Percentiles rank a stretch among this genome's conserved stretches.
Evolutionary conservation across 768 basidiomycete genomes (phyloP).

Genomic region (Cyclocybe cylindracea): DNA sequence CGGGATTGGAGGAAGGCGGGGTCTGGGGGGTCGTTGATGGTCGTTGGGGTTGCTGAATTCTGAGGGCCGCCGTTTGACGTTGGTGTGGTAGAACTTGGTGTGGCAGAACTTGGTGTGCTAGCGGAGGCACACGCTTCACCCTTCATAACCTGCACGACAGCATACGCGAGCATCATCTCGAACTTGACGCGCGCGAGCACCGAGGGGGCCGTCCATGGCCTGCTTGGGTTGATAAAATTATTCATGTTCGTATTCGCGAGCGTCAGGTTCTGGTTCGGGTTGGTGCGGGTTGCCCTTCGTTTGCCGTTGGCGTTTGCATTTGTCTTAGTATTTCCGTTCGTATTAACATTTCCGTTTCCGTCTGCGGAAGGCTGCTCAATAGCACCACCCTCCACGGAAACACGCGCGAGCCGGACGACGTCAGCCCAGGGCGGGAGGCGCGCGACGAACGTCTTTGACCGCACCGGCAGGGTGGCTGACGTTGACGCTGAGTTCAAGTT

Average conservation of each 20-base stretch:
- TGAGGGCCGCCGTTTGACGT: no score
- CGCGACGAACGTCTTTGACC: not conserved
- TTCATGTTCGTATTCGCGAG: no score
- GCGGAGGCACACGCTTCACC: no score
- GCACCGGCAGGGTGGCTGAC: not conserved
- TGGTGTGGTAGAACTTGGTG: no score
- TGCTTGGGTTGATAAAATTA: not conserved
- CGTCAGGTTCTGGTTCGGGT: not conserved
- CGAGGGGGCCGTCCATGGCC: constrained; percentile 10
- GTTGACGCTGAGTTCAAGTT: not conserved
- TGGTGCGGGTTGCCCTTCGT: not conserved
- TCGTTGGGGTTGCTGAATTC: no score
- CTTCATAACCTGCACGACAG: constrained; percentile 3
- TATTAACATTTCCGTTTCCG: no score
- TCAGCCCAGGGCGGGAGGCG: constrained; percentile 2
- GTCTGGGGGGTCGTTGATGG: no score
- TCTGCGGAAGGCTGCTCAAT: not conserved
- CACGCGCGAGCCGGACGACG: not conserved
- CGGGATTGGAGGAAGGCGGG: no score
- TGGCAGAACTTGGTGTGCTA: no score
- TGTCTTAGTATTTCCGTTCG: not conserved
- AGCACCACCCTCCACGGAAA: not conserved
- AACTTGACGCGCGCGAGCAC: constrained; percentile 16
- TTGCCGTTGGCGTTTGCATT: not conserved
- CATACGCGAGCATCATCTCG: constrained; percentile 17